Conservation (phyloP, 306 rosid species). For the Begonia peltatifolia region DNA sequence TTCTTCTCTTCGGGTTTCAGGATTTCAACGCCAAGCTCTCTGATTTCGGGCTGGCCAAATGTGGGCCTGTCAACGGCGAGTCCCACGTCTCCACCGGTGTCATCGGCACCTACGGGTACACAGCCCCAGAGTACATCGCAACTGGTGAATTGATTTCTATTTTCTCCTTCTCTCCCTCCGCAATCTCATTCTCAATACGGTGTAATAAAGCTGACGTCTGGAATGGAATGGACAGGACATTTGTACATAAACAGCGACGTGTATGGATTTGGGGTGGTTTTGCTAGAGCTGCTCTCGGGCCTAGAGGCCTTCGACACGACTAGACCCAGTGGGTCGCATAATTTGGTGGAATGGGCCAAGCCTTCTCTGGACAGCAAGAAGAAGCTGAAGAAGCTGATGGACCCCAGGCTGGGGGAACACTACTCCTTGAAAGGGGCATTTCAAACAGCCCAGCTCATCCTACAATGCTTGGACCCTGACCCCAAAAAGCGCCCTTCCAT, state of each 20-base stretch:
- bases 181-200: no score
- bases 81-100: slow-evolving; percentile 59
- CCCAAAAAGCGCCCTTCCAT: slow-evolving; percentile 55
- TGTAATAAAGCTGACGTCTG: neutral
- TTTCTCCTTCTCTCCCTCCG: neutral
- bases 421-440: slow-evolving; percentile 31
- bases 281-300: slow-evolving; percentile 66
- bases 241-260: slow-evolving; percentile 77
- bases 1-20: slow-evolving; percentile 10
- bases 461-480: slow-evolving; percentile 38
- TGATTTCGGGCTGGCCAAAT: slow-evolving; percentile 74
- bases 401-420: slow-evolving; percentile 18
- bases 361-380: slow-evolving; percentile 25
- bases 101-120: slow-evolving; percentile 75
- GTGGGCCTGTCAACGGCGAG: slow-evolving; percentile 50
- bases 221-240: slow-evolving; percentile 36
- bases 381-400: slow-evolving; percentile 36
- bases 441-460: slow-evolving; percentile 27
- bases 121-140: slow-evolving; percentile 79
- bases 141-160: slow-evolving; percentile 29
- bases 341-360: slow-evolving; percentile 29
- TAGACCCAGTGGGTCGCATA: slow-evolving; percentile 15
- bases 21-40: slow-evolving; percentile 60
- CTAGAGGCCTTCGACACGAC: slow-evolving; percentile 31
- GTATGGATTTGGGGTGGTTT: slow-evolving; percentile 78